These are phyloP conservation scores for Skeletonema costatum DNA, from an alignment of 108 stramenopile genomes.

Conservation along the genomic window DNA sequence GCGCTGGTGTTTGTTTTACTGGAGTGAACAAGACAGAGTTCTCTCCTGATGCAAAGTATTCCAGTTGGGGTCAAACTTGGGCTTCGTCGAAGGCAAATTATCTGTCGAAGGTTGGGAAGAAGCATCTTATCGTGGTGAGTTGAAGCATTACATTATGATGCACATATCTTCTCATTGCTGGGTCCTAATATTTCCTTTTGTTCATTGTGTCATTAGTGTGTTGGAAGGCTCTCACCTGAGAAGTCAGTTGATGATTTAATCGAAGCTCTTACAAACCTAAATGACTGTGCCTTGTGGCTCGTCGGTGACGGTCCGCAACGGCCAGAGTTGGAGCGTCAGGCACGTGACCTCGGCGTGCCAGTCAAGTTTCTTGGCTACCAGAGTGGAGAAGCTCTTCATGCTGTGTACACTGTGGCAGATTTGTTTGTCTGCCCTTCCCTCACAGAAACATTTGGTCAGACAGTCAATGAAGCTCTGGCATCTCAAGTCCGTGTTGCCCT, in stretches of 20 bases:
- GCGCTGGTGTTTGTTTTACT: constrained; percentile 49
- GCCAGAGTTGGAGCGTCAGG: constrained; percentile 34
- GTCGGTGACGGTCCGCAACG: constrained; percentile 58
- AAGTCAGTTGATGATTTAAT: constrained; percentile 58
- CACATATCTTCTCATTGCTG: background rate
- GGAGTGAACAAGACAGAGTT: constrained; percentile 49
- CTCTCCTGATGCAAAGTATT: constrained; percentile 26
- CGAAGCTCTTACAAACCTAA: constrained; percentile 23
- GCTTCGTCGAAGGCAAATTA: constrained; percentile 28
- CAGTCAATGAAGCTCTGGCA: constrained; percentile 58
- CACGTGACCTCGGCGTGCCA: constrained; percentile 31
- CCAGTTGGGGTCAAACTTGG: constrained; percentile 50
- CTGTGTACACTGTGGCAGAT: constrained; percentile 53
- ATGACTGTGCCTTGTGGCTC: constrained; percentile 50
- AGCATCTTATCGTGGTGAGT: constrained; percentile 32
- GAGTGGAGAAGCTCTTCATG: constrained; percentile 52
- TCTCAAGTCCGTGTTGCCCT: constrained; percentile 53
- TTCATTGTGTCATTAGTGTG: constrained; percentile 12
- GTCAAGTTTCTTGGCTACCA: constrained; percentile 58
- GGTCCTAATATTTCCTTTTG: background rate
- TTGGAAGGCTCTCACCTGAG: constrained; percentile 51
- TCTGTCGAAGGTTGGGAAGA: constrained; percentile 26
- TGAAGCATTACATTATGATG: background rate
- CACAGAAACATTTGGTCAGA: constrained; percentile 64
- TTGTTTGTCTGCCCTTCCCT: constrained; percentile 54